Base-by-base conservation (phyloP, 164 flowering plant genomes). In the Taxillus chinensis region DNA sequence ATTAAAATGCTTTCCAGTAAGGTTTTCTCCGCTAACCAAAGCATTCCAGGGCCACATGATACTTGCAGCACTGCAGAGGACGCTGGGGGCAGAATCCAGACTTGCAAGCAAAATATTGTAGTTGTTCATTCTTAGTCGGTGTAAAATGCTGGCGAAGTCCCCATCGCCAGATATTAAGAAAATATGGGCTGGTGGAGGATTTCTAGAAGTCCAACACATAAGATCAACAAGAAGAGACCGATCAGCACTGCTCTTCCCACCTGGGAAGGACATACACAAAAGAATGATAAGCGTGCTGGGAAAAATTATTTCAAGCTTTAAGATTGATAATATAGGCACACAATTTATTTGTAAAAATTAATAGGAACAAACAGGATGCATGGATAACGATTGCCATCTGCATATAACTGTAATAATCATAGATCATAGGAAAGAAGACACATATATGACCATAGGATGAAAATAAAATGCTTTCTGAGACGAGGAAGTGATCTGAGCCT, bases 101-200 rank as follows among this genome's bases (percentile, higher is more conserved):
- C 85, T 72, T 12, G 98, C 89, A 52, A 93, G 90, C 73, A 93
- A 77, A 69, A 27, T 43, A 11, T 88, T 93, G 76, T 88, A 90
- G 75, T 88, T 90, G 71, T 71, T 83, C 92, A 86, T 83, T 62
- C 97, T 82, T 63, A 93, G 69, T 41, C 83, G 80, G 67, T 90
- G 95, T 64, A 93, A 73, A 62, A 78, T 67, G 62, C 71, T 74
- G 5, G 97, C 82, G 59, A 88, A 86, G 71, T 83, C 97, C 62
- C 73, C 67, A 63, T 93, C 97, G 39, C 92, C 85, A n/a, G 98
- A 88, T 59, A 93, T 88, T 45, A 93, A 63, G 59, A 93, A 84
- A 66, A 93, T 74, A 73, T 93, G 97, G 14, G 90, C 96, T 15
- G 98, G 98, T 45, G 98, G 97, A 57, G 98, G 98, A 70, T 93